Evolutionary conservation across 2,329 filamentous ascomycete genomes (phyloP).

Genomic region (Pestalotiopsis sp.): DNA sequence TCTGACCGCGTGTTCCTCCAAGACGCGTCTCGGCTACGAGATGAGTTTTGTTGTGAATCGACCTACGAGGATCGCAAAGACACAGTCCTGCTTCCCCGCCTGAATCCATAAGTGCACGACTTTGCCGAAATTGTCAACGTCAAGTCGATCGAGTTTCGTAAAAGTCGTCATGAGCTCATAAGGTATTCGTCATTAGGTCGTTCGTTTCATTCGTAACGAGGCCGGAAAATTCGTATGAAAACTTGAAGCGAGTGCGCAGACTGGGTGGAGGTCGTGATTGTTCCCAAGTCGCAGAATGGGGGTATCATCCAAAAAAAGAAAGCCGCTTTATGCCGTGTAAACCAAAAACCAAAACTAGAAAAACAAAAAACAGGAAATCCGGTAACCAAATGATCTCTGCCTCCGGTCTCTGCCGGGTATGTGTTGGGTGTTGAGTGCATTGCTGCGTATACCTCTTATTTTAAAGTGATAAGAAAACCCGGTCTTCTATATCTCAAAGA

Average conservation of each 20-base stretch:
- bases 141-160: constrained; percentile 24
- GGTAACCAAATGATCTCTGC: constrained; percentile 44
- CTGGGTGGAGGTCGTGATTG: constrained; percentile 15
- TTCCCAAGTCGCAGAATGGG: constrained; percentile 30
- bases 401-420: constrained; percentile 47
- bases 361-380: constrained; percentile 34
- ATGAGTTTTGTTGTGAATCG: constrained; percentile 23
- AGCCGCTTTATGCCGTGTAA: constrained; percentile 25
- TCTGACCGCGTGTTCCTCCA: constrained; percentile 25
- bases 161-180: background rate
- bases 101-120: constrained; percentile 25
- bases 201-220: constrained; percentile 35
- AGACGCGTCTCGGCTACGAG: constrained; percentile 25
- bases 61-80: constrained; percentile 22
- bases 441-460: constrained; percentile 64
- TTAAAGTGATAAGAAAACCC: constrained; percentile 36
- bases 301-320: background rate
- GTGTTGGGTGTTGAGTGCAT: constrained; percentile 44
- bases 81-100: constrained; percentile 25
- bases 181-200: constrained; percentile 3
- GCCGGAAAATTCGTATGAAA: constrained; percentile 31
- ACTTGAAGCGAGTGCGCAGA: constrained; percentile 38
- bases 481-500: constrained; percentile 45
- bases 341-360: constrained; percentile 34
- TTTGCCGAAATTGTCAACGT: constrained; percentile 29